Evolutionary conservation across 169 alveolate species (phyloP).

Genomic region (Plasmodium gonderi): DNA sequence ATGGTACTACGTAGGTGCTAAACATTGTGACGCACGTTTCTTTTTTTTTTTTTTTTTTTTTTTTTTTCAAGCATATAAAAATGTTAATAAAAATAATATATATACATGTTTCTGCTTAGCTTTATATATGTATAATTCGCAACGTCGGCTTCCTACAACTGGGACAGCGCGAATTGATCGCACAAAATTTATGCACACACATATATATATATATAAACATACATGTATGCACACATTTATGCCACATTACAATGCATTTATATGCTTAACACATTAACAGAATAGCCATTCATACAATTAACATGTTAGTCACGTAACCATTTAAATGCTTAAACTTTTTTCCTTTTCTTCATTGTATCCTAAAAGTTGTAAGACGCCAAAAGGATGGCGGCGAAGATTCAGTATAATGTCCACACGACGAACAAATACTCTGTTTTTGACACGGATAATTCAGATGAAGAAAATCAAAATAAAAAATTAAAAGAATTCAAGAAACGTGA

Average conservation of each 20-base stretch:
- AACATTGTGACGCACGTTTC: no score
- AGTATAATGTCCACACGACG: constrained; percentile 63
- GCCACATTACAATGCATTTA: background rate
- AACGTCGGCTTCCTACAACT: no score
- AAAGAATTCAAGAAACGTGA: constrained; percentile 20
- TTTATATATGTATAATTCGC: no score
- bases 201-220: no score
- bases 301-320: no score
- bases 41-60: no score
- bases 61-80: no score
- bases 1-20: no score
- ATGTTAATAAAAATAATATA: no score
- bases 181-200: no score
- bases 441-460: constrained; percentile 49
- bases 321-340: background rate
- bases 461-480: background rate
- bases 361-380: constrained; percentile 15
- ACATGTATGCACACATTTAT: constrained; percentile 3
- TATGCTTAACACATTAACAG: background rate
- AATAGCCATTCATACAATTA: background rate
- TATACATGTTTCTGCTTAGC: no score
- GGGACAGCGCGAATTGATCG: no score
- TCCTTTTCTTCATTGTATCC: background rate
- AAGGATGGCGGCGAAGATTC: constrained; percentile 58
- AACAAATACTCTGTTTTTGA: constrained; percentile 72